These are phyloP conservation scores for Chenopodium quinoa DNA, from an alignment of 148 eudicot genomes.

Conservation along the genomic window DNA sequence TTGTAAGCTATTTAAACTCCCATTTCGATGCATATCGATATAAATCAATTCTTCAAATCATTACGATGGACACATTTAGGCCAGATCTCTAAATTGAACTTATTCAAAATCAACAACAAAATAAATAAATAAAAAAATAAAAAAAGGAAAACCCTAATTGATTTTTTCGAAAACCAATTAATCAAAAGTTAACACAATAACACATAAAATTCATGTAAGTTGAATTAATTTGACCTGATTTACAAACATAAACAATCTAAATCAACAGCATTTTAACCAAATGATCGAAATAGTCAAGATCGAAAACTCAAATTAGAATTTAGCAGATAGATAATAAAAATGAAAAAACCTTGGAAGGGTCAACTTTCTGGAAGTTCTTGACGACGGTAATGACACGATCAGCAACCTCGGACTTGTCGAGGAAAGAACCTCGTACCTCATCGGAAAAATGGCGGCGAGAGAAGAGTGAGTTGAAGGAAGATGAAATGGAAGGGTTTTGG, in stretches of 20 bases:
- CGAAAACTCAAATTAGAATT: background rate
- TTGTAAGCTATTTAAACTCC: background rate
- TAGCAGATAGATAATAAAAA: too few species aligned
- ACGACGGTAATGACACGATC: conserved; percentile 80
- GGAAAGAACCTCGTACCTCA: conserved; percentile 78
- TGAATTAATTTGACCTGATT: too few species aligned
- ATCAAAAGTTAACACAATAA: background rate
- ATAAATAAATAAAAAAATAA: background rate
- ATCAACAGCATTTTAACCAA: background rate
- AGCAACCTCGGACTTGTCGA: conserved; percentile 87
- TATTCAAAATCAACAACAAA: background rate
- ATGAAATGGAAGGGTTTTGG: conserved; percentile 42
- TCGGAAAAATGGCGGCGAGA: conserved; percentile 63
- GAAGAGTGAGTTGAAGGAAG: conserved; percentile 36
- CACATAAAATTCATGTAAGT: too few species aligned
- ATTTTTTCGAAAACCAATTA: background rate
- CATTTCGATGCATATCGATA: background rate
- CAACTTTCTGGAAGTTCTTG: conserved; percentile 91
- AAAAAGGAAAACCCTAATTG: background rate
- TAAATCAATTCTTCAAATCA: background rate
- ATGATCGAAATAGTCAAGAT: background rate
- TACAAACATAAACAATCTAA: too few species aligned
- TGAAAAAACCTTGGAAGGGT: conserved; percentile 63
- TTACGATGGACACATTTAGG: background rate
- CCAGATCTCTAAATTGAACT: background rate